phyloP scores from a whole-genome alignment of 179 eudicot genomes.

The Silene coronaria region DNA sequence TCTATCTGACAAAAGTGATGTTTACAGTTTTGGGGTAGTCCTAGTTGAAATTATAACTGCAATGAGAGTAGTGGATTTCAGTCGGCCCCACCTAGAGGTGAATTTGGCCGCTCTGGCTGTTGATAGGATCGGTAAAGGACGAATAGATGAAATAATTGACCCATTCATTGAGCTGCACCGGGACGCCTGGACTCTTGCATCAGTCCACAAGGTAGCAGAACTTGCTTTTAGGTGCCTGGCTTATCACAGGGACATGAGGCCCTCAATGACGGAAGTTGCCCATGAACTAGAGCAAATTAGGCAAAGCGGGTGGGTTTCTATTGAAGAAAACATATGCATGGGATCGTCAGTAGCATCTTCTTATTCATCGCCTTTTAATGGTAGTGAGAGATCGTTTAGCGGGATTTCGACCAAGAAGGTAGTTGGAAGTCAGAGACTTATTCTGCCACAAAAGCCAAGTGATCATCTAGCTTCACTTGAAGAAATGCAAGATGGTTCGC shows the following conservation, averaged over 20 bases:
- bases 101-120: constrained; percentile 87
- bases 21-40: constrained; percentile 91
- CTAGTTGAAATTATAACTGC: constrained; percentile 84
- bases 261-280: constrained; percentile 88
- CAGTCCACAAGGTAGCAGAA: constrained; percentile 80
- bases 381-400: constrained; percentile 34
- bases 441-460: constrained; percentile 22
- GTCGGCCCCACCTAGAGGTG: constrained; percentile 62
- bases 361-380: constrained; percentile 36
- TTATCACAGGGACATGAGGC: constrained; percentile 86
- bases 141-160: constrained; percentile 73
- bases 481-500: constrained; percentile 39
- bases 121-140: constrained; percentile 79
- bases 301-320: constrained; percentile 53
- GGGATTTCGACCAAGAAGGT: constrained; percentile 24
- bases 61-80: constrained; percentile 78
- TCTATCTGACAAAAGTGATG: constrained; percentile 68
- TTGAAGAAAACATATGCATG: constrained; percentile 50
- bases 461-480: constrained; percentile 29
- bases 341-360: constrained; percentile 36
- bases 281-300: constrained; percentile 71
- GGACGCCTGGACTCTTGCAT: constrained; percentile 88
- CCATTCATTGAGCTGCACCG: constrained; percentile 65
- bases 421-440: constrained; percentile 28
- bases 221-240: constrained; percentile 89